Conservation (phyloP, 768 basidiomycete genomes). For the Collybiopsis luxurians region DNA sequence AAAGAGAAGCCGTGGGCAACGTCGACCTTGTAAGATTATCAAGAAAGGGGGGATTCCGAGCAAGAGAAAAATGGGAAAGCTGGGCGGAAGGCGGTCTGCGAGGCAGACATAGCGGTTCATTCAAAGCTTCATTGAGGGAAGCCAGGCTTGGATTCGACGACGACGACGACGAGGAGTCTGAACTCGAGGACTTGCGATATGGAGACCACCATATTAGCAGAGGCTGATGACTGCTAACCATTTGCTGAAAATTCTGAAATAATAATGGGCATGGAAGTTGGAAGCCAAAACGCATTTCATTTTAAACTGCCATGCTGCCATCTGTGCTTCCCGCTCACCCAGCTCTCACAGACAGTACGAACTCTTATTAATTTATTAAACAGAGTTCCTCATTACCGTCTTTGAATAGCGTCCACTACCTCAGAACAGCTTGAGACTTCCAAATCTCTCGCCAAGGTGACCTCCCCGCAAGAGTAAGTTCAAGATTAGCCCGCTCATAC, state of each 20-base stretch:
- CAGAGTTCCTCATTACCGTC: not conserved
- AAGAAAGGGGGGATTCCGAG: constrained; percentile 49
- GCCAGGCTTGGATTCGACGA: constrained; percentile 39
- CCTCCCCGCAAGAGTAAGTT: constrained; percentile 63
- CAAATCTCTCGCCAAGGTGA: constrained; percentile 50
- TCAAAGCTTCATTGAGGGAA: constrained; percentile 44
- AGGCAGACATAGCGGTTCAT: constrained; percentile 32
- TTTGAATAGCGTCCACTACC: constrained; percentile 46
- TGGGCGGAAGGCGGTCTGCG: constrained; percentile 35
- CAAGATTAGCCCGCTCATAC: not conserved
- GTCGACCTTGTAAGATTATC: constrained; percentile 57
- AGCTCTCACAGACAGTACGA: constrained; percentile 50
- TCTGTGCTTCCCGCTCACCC: constrained; percentile 49
- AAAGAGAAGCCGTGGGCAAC: constrained; percentile 60
- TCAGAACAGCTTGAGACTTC: constrained; percentile 49
- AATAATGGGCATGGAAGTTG: constrained; percentile 14
- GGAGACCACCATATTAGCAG: constrained; percentile 44
- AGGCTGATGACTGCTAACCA: constrained; percentile 18
- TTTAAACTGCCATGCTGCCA: constrained; percentile 30
- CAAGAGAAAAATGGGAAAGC: constrained; percentile 32
- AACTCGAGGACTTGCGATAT: constrained; percentile 16
- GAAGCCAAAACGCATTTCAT: not conserved
- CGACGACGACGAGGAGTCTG: constrained; percentile 25
- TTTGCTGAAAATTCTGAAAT: not conserved
- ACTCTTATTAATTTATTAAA: not conserved